Base-by-base conservation (phyloP, 169 alveolate genomes). In the Neospora caninum region DNA sequence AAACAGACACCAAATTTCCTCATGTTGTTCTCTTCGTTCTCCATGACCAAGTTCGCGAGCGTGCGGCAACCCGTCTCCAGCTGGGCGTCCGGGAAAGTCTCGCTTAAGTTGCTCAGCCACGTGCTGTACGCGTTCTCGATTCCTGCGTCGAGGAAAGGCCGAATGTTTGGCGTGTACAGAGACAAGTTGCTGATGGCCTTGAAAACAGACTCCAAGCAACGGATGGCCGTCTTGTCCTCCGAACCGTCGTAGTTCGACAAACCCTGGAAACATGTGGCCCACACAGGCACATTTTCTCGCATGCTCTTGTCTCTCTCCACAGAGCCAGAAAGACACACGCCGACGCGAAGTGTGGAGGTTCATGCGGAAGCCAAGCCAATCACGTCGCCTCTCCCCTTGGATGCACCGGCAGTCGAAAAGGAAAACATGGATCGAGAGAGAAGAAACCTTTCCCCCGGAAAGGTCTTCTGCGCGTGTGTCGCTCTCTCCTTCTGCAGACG, bases 141-240 rank as follows among this genome's bases (percentile, higher is more conserved):
- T 87, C 97, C 95, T 93, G 98, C 95, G 88, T 96, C 97, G 92
- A 97, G 83, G 94, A 97, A 97, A 39, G 95, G 95, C 70, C 91
- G 96, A 45, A 98, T 97, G 93, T 98, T 98, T 58, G 97, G 96
- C 27, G 98, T 96, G 94, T 97, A 97, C 80, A 98, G 95, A 16
- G 98, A 97, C 80, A 98, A 95, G 91, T 98, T 98, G 82, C 98
- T 97, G 38, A 98, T 97, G 13, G 98, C 98, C 92, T 97, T 97
- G 95, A 97, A 96, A 45, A 97, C 95, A 54, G 98, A 97, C 96
- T 97, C 98, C 64, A 98, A 92, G 91, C 98, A 97, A 39, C 99
- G 95, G 22, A 97, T 97, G 80, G 98, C 98, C 83, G 93, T 95
- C 92, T 91, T 58, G 36, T 93, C 95, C 53, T 88, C 89, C 36